Conservation (phyloP, 768 basidiomycete genomes). For the Podaxis rugospora region DNA sequence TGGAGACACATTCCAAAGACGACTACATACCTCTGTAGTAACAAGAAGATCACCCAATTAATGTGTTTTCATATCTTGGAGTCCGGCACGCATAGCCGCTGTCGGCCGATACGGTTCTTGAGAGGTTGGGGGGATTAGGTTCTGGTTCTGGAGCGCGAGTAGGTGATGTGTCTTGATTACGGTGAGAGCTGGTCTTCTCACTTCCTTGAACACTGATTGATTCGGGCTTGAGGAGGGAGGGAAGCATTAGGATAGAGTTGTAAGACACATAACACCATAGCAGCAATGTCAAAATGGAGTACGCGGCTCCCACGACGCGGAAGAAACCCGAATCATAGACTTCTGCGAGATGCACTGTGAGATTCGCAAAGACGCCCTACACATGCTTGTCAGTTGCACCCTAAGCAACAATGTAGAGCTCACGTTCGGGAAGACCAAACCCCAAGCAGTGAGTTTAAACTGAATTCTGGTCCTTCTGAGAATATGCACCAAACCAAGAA, state of each 20-base stretch:
- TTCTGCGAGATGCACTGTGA: slow-evolving; percentile 48
- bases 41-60: not conserved
- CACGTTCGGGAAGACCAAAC: slow-evolving; percentile 67
- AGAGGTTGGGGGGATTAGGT: not conserved
- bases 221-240: not conserved
- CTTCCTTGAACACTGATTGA: not conserved
- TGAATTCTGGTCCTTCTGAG: slow-evolving; percentile 36
- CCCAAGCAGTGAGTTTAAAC: slow-evolving; percentile 63
- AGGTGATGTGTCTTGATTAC: not conserved
- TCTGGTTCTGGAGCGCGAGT: not conserved
- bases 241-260: slow-evolving; percentile 29
- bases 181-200: not conserved
- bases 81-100: not conserved
- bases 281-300: slow-evolving; percentile 43
- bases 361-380: slow-evolving; percentile 55
- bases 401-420: not conserved
- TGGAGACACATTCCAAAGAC: not conserved
- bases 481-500: slow-evolving; percentile 43
- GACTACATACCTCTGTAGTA: not conserved
- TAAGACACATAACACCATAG: slow-evolving; percentile 48
- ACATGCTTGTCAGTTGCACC: not conserved
- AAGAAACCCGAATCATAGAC: slow-evolving; percentile 52
- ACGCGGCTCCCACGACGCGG: slow-evolving; percentile 53
- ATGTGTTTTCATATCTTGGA: not conserved
- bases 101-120: not conserved